phyloP scores from a whole-genome alignment of 495 filamentous ascomycete species.

The Usnea hakonensis region DNA sequence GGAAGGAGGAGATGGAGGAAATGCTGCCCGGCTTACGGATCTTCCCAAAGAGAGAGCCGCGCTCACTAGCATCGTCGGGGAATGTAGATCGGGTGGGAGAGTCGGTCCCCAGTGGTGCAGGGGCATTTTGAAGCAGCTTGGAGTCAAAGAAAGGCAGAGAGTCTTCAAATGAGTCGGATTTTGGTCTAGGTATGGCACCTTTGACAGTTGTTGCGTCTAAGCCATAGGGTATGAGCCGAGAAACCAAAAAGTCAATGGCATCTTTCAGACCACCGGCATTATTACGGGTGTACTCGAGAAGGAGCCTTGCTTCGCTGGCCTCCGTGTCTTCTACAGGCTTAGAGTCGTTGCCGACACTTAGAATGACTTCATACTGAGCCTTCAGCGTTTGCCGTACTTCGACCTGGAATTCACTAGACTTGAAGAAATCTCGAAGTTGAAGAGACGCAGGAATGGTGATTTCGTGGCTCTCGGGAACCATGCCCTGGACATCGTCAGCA shows the following conservation, averaged over 20 bases:
- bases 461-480: conserved; percentile 95
- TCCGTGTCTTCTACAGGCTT: conserved; percentile 41
- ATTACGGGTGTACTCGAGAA: conserved; percentile 85
- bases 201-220: conserved; percentile 80
- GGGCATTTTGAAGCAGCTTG: conserved; percentile 86
- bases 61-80: conserved; percentile 69
- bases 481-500: conserved; percentile 52
- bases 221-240: conserved; percentile 71
- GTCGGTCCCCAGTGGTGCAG: conserved; percentile 68
- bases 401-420: conserved; percentile 64
- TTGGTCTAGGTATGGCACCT: conserved; percentile 87
- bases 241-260: conserved; percentile 88
- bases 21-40: conserved; percentile 89
- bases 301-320: conserved; percentile 45
- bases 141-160: conserved; percentile 93
- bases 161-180: conserved; percentile 97
- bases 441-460: conserved; percentile 69
- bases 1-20: conserved; percentile 83
- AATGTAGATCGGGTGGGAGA: conserved; percentile 77
- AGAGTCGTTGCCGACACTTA: conserved; percentile 54
- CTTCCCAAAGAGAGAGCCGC: conserved; percentile 75
- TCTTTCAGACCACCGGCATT: conserved; percentile 93
- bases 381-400: conserved; percentile 79
- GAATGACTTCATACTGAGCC: conserved; percentile 82
- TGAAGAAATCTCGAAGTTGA: conserved; percentile 68